Conservation (phyloP, 345 rosid genomes). For the Rhodomyrtus tomentosa region DNA sequence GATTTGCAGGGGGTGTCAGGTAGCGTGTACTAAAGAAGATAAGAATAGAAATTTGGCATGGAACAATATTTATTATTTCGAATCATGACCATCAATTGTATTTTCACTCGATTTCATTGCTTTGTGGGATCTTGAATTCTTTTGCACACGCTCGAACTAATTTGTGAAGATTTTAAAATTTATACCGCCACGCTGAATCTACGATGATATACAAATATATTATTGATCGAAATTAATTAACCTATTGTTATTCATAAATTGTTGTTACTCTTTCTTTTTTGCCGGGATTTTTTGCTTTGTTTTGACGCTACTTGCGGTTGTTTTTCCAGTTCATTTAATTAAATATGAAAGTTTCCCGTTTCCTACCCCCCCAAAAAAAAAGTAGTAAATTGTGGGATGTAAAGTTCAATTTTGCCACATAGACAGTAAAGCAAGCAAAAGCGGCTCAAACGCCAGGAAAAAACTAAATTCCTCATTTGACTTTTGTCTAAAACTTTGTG, state of each 20-base stretch:
- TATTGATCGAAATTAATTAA: not conserved
- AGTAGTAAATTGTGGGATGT: too few relatives aligned
- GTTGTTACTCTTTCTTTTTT: not conserved
- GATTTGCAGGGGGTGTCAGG: not conserved
- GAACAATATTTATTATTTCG: not conserved
- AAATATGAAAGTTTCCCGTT: too few relatives aligned
- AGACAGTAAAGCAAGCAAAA: not conserved
- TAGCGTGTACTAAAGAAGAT: not conserved
- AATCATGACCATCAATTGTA: not conserved
- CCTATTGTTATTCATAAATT: not conserved
- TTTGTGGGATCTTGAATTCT: too few relatives aligned
- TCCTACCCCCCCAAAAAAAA: too few relatives aligned
- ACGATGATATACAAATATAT: not conserved
- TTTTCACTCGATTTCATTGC: not conserved
- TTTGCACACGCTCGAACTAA: not conserved
- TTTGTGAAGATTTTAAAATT: not conserved
- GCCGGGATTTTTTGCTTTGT: too few relatives aligned
- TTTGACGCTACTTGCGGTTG: too few relatives aligned
- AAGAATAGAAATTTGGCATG: too few relatives aligned
- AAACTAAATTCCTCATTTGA: not conserved
- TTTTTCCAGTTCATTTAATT: too few relatives aligned
- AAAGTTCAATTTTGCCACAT: too few relatives aligned
- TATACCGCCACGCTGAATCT: rapidly evolving
- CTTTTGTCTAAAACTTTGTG: not conserved
- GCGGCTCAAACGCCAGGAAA: not conserved